Base-by-base conservation (phyloP, 768 basidiomycete species). In the Tylopilus sp. region DNA sequence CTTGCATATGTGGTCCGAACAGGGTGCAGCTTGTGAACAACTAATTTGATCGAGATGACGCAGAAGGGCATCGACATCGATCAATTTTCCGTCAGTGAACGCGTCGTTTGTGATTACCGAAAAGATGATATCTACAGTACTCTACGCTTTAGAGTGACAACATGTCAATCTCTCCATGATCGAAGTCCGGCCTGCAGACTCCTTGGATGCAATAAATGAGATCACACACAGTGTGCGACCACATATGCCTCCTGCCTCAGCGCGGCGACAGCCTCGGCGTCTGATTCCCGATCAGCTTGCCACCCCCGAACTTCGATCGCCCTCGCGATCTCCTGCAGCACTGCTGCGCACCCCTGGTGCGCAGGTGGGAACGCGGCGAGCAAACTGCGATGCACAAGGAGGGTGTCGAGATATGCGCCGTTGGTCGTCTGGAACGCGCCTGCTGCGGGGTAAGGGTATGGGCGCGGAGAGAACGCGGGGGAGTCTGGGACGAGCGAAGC, bases 381-480 rank as follows among this genome's bases (percentile, higher is more conserved):
- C 33, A 85, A 79, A 64, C 85, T 81, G 63, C 88, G 86, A 71
- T 91, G 88, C 0, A 82, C 81, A 69, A 88, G 86, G 60, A 91
- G 83, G 46, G 79, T 75, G 62, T 91, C 88, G 68, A 91, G 79
- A 62, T 88, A 91, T 52, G 79, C 86, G 59, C 86, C 87, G 70
- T 79, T 76, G 42, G 84, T 85, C 49, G 84, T 88, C 58, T 69
- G 67, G 52, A 74, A 69, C 8, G 52, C 59, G 43, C 56, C 66
- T 50, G 64, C 50, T 11, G 44, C 50, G 57, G 67, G 68, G 18
- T 69, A 69, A 0, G 68, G 68, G 44, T 69, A 69, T 1, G 68
- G 68, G 6, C 25, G 63, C 0, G 68, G 68, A 44, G 55, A 70
- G 55, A 69, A 69, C 21, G 48, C 69, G 68, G 63, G 67, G 35